These are phyloP conservation scores for Brassica balearica DNA, from an alignment of 441 rosid genomes.

Conservation along the genomic window DNA sequence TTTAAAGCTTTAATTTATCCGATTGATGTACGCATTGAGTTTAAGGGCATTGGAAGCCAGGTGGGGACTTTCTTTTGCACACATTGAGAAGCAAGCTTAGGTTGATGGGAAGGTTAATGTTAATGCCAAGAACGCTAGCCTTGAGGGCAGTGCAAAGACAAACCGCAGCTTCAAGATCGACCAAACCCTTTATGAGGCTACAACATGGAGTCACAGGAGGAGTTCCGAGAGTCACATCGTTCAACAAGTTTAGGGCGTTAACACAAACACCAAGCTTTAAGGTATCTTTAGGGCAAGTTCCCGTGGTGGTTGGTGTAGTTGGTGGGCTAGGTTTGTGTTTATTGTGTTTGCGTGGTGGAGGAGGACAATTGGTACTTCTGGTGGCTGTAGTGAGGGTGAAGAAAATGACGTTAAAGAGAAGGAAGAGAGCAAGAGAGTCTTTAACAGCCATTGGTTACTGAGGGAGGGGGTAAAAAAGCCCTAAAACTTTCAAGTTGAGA, in stretches of 20 bases:
- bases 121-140: constrained; percentile 58
- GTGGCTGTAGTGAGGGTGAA: constrained; percentile 59
- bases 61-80: constrained; percentile 61
- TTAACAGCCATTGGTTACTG: constrained; percentile 45
- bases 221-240: constrained; percentile 51
- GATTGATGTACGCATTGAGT: background rate
- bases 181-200: constrained; percentile 60
- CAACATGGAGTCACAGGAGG: constrained; percentile 70
- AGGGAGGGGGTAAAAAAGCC: background rate
- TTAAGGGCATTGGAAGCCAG: constrained; percentile 56
- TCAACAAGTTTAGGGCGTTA: constrained; percentile 49
- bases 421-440: constrained; percentile 58
- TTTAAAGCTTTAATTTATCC: constrained; percentile 12
- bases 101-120: constrained; percentile 57
- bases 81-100: constrained; percentile 62
- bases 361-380: constrained; percentile 55
- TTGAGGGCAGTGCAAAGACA: constrained; percentile 71
- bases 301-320: constrained; percentile 39
- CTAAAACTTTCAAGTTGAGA: constrained; percentile 28
- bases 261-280: constrained; percentile 63
- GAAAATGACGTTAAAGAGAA: constrained; percentile 59
- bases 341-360: constrained; percentile 60
- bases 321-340: constrained; percentile 45
- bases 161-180: constrained; percentile 65
- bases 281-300: constrained; percentile 62